These are phyloP conservation scores for Ustilago tritici DNA, from an alignment of 1,284 basidiomycete genomes.

Conservation along the genomic window DNA sequence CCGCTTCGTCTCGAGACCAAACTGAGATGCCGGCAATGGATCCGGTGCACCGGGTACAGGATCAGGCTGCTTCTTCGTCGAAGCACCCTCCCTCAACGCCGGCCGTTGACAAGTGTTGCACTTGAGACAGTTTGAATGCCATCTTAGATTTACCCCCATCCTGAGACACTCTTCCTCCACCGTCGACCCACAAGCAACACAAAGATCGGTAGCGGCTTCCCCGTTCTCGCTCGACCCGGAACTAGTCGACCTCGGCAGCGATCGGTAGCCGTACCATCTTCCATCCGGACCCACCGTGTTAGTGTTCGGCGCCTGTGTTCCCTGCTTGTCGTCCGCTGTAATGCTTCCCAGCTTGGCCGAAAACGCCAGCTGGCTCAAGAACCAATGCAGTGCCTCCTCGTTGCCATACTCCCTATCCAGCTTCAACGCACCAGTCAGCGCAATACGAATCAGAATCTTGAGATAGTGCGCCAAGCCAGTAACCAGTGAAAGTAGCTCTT, in stretches of 20 bases:
- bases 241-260: slow-evolving; percentile 62
- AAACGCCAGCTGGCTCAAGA: slow-evolving; percentile 90
- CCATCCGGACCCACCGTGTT: slow-evolving; percentile 49
- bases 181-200: slow-evolving; percentile 86
- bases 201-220: slow-evolving; percentile 79
- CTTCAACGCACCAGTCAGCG: slow-evolving; percentile 93
- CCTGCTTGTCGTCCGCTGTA: slow-evolving; percentile 52
- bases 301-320: slow-evolving; percentile 48
- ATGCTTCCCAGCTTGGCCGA: slow-evolving; percentile 74
- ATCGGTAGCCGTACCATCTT: slow-evolving; percentile 63
- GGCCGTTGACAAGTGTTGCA: slow-evolving; percentile 78
- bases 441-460: slow-evolving; percentile 98
- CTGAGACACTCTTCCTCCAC: slow-evolving; percentile 98
- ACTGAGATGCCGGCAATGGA: slow-evolving; percentile 53
- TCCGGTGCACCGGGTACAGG: slow-evolving; percentile 37
- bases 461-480: slow-evolving; percentile 98
- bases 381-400: slow-evolving; percentile 84
- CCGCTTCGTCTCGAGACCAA: slow-evolving; percentile 57
- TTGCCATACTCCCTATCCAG: slow-evolving; percentile 90
- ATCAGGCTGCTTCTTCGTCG: slow-evolving; percentile 40
- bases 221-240: slow-evolving; percentile 50
- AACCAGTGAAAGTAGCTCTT: slow-evolving; percentile 95
- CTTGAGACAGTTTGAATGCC: slow-evolving; percentile 92
- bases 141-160: slow-evolving; percentile 90
- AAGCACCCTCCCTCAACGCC: slow-evolving; percentile 37